These are phyloP conservation scores for Sugiyamaella floridensis DNA, from an alignment of 805 yeast species.

Conservation along the genomic window DNA sequence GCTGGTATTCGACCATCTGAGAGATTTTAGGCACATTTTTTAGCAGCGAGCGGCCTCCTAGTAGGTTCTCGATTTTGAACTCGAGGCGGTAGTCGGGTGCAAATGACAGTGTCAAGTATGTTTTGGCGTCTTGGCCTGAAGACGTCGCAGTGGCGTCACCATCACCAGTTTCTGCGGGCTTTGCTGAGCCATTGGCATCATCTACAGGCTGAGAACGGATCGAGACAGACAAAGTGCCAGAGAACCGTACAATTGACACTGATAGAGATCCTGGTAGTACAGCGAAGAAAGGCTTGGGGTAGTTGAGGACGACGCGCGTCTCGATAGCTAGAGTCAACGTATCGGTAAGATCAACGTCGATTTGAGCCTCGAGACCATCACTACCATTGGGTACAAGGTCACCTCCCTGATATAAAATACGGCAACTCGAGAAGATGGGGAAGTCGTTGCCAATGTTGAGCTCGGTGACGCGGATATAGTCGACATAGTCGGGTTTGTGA, in stretches of 20 bases:
- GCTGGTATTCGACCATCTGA: slow-evolving; percentile 70
- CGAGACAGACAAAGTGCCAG: slow-evolving; percentile 77
- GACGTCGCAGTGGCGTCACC: neutral
- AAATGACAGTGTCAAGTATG: slow-evolving; percentile 82
- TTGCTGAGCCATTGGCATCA: neutral
- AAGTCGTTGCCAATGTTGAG: slow-evolving; percentile 91
- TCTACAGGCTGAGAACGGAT: slow-evolving; percentile 28
- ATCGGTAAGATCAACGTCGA: slow-evolving; percentile 85
- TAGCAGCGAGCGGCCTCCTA: slow-evolving; percentile 86
- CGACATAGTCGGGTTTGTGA: slow-evolving; percentile 74
- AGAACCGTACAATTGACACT: slow-evolving; percentile 84
- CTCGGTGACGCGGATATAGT: slow-evolving; percentile 70
- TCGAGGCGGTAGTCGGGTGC: slow-evolving; percentile 87
- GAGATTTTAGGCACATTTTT: slow-evolving; percentile 92
- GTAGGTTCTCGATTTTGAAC: slow-evolving; percentile 77
- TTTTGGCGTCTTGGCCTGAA: slow-evolving; percentile 20
- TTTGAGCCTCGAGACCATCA: slow-evolving; percentile 69
- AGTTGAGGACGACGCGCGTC: slow-evolving; percentile 68
- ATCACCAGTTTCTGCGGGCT: neutral
- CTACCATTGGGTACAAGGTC: slow-evolving; percentile 14
- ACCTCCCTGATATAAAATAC: slow-evolving; percentile 41
- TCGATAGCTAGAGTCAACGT: slow-evolving; percentile 81
- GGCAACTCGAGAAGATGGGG: slow-evolving; percentile 90
- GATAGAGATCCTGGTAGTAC: slow-evolving; percentile 76
- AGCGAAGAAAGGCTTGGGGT: slow-evolving; percentile 79